Base-by-base conservation (phyloP, 139 green algal species). In the Closterium sp. region DNA sequence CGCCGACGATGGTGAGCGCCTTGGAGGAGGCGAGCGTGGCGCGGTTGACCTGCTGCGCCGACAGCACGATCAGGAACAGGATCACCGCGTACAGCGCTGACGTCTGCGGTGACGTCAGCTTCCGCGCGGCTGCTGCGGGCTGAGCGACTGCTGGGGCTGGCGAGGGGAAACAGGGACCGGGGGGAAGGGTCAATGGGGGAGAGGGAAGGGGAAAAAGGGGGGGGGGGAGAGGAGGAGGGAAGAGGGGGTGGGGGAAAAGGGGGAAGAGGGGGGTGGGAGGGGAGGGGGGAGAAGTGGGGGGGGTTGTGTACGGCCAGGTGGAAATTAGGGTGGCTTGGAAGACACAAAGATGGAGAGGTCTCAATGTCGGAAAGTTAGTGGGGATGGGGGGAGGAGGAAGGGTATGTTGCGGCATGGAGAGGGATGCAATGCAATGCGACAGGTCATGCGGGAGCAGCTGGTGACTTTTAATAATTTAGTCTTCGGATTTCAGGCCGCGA, bases 1-100 rank as follows among this genome's bases (percentile, higher is more conserved):
- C 91, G 16, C 91, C 91, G 55, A 93, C 28, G 55, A 93, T 93
- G 33, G 91, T 93, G 64, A 93, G 30, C 91, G n/a, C 23, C 88
- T 93, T 90, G 64, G 91, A 86, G 87, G 91, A 93, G 9, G 91
- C 91, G 34, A 93, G 91, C 33, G n/a, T 32, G 28, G 84, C 31
- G 12, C n/a, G 30, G 34, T 34, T 84, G 25, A 93, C 87, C 30
- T 93, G 91, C 91, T 93, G 91, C 91, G 89, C 33, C 33, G 91
- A 93, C 36, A 93, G 87, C 87, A 36, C 30, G 33, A 93, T 25
- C 2, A 93, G 33, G 7, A 93, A 93, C 64, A 93, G 91, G 25
- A 93, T 33, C 33, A 93, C 32, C 31, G 91, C 83, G 69, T 93
- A 93, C 28, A 93, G n/a, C 91, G 88, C 88, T 31, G 91, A 93